Base-by-base conservation (phyloP, 306 rosid genomes). In the Lathyrus sativus region DNA sequence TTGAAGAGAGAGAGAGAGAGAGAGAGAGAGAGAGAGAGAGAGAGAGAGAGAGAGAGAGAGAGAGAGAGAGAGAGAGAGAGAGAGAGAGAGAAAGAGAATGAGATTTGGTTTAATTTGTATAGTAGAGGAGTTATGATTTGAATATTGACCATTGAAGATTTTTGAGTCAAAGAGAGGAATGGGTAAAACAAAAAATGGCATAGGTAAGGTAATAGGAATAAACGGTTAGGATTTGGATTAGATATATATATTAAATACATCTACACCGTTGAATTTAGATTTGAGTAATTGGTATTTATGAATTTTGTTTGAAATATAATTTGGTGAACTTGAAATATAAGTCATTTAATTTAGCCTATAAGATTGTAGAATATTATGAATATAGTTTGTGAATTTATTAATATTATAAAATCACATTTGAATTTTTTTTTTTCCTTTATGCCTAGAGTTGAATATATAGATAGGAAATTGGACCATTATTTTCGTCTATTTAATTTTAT, bases 121-220 rank as follows among this genome's bases (percentile, higher is more conserved):
- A 44, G 62, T 37, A 66, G 9, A 31, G 24, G 46, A 57, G 49
- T 10, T 74, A 58, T 62, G 59, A 43, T 79, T 86, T 86, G 96
- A 89, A 89, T 58, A 46, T 89, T 89, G 96, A 89, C 90, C 88
- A 83, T 79, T 85, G 77, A 81, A 70, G 80, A 49, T 62, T 82
- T 55, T 26, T 31, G 76, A 80, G 95, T 88, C 95, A 84, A 85
- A 67, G 76, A 46, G 57, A 38, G n/a, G 88, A 83, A 82, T 49
- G 13, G 80, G 87, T 77, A 79, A 82, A 86, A 76, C 56, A 11
- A 19, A 24, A 24, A 13, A 45, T 19, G 73, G 70, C 28, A 2
- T 35, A 33, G 8, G 38, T 33, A 42, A 44, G 28, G 9, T 17
- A 42, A 14, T 17, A 0, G 2, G 7, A 35, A 17, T 62, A 10